phyloP scores from a whole-genome alignment of 2,329 filamentous ascomycete genomes.

The Fusarium xylarioides region DNA sequence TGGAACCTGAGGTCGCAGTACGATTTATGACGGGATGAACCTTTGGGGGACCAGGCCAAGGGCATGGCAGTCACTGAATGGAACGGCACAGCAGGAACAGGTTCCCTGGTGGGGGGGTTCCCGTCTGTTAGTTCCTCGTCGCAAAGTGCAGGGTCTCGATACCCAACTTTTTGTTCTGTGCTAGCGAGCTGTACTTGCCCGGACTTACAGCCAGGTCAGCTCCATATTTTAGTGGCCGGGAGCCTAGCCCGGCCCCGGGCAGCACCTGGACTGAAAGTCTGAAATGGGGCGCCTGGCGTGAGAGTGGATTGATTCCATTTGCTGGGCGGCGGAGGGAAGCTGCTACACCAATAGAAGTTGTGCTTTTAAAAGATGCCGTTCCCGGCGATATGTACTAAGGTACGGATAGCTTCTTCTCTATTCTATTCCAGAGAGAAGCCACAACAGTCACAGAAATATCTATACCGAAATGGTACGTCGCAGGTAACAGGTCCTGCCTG shows the following conservation, averaged over 20 bases:
- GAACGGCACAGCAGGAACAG: conserved; percentile 15
- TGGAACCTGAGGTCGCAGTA: neutral
- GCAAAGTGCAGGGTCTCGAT: neutral
- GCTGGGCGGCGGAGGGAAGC: conserved; percentile 3
- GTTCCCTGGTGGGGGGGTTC: neutral
- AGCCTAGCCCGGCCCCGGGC: neutral
- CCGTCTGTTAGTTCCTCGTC: conserved; percentile 3
- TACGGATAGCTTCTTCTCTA: neutral
- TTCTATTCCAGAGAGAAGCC: neutral
- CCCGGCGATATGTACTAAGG: neutral
- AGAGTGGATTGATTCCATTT: conserved; percentile 17
- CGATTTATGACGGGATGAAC: conserved; percentile 19
- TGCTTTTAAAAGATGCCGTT: neutral
- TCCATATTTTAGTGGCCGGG: neutral
- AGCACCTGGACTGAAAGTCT: neutral
- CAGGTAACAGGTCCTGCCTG: neutral
- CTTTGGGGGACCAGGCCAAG: neutral
- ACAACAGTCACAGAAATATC: neutral
- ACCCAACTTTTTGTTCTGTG: neutral
- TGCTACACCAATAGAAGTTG: conserved; percentile 8
- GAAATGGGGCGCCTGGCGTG: conserved; percentile 27
- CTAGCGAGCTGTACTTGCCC: neutral
- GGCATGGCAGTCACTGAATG: neutral
- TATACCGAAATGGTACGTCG: neutral
- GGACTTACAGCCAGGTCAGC: conserved; percentile 6